Percentiles rank a stretch among this genome's conserved stretches.
phyloP scores from a whole-genome alignment of 176 grass and related monocot genomes.

The Oryza rufipogon region DNA sequence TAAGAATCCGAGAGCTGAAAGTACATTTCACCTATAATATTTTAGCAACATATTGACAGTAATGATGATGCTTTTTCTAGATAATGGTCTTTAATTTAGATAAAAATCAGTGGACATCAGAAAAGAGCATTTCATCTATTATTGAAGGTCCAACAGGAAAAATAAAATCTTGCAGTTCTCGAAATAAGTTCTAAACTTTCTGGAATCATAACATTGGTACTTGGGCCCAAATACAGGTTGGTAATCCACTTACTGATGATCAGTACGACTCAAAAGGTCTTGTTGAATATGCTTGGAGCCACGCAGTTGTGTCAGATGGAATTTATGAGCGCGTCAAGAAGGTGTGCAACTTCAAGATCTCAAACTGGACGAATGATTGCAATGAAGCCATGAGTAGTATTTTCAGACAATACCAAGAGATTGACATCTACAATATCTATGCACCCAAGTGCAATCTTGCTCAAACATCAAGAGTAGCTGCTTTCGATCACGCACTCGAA shows the following conservation, averaged over 20 bases:
- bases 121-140: background rate
- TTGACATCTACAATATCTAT: slow-evolving; percentile 93
- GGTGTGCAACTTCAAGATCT: slow-evolving; percentile 69
- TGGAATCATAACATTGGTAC: slow-evolving; percentile 28
- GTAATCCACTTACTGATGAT: slow-evolving; percentile 83
- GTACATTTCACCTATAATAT: background rate
- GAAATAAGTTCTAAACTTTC: slow-evolving; percentile 1
- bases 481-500: slow-evolving; percentile 4
- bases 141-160: background rate
- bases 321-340: slow-evolving; percentile 54
- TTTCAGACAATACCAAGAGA: slow-evolving; percentile 64
- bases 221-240: slow-evolving; percentile 54
- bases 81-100: background rate
- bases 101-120: background rate
- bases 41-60: background rate
- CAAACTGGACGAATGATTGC: slow-evolving; percentile 70
- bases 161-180: background rate
- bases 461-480: slow-evolving; percentile 44
- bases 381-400: slow-evolving; percentile 58
- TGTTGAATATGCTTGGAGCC: slow-evolving; percentile 85
- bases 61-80: background rate
- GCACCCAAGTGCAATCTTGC: slow-evolving; percentile 83
- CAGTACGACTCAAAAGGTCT: slow-evolving; percentile 78
- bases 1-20: background rate
- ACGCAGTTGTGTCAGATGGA: slow-evolving; percentile 79